Evolutionary conservation across 805 yeast genomes (phyloP).

Genomic region (Saturnispora sekii): DNA sequence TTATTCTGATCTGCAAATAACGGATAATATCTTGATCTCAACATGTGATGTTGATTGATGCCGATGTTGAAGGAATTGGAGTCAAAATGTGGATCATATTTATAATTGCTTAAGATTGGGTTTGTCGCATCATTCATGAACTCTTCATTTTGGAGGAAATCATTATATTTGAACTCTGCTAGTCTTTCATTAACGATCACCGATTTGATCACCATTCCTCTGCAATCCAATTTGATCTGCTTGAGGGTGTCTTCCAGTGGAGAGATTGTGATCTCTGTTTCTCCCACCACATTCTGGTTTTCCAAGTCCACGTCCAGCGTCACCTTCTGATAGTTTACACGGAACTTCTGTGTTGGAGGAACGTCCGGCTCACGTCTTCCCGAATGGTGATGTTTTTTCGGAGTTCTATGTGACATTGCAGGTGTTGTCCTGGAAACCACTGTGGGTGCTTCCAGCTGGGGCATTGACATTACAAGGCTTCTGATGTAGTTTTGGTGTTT

Average conservation of each 20-base stretch:
- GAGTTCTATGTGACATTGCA: constrained; percentile 12
- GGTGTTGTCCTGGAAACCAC: constrained; percentile 11
- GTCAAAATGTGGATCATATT: constrained; percentile 29
- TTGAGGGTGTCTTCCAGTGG: constrained; percentile 57
- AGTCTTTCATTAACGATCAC: constrained; percentile 57
- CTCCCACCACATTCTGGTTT: constrained; percentile 50
- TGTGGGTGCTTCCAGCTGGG: constrained; percentile 3
- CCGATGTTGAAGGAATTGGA: constrained; percentile 31
- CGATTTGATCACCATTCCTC: constrained; percentile 57
- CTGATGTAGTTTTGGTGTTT: neutral
- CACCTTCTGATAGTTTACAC: constrained; percentile 78
- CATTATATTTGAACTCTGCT: constrained; percentile 47
- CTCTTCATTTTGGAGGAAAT: constrained; percentile 32
- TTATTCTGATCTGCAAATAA: constrained; percentile 39
- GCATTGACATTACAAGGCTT: neutral
- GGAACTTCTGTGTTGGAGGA: constrained; percentile 38
- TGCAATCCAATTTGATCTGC: constrained; percentile 64
- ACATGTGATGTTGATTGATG: constrained; percentile 50
- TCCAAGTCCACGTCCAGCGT: constrained; percentile 70
- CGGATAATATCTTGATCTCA: constrained; percentile 42
- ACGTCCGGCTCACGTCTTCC: constrained; percentile 18
- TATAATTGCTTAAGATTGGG: constrained; percentile 23
- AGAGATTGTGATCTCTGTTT: constrained; percentile 72
- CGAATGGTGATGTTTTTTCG: constrained; percentile 15
- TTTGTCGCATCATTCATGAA: constrained; percentile 25